Conservation (phyloP, 176 grass and related monocot genomes). For the Luzula sylvatica region DNA sequence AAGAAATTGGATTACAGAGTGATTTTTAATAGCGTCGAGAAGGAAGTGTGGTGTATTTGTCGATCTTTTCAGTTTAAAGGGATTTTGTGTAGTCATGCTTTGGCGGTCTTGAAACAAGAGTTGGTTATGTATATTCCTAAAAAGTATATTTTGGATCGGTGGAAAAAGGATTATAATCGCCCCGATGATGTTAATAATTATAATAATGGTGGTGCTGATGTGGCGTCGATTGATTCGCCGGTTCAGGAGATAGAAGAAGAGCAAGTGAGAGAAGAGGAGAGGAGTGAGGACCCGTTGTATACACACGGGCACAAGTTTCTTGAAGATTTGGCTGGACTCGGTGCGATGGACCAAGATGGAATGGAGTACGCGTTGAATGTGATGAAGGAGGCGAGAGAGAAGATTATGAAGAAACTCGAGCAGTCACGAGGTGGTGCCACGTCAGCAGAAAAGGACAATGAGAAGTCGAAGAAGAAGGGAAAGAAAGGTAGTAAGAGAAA, state of each 20-base stretch:
- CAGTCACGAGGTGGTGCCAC: constrained; percentile 54
- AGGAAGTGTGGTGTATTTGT: constrained; percentile 86
- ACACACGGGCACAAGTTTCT: constrained; percentile 69
- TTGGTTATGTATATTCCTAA: constrained; percentile 83
- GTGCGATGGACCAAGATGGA: constrained; percentile 61
- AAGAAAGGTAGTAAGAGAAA: constrained; percentile 21
- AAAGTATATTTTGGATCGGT: constrained; percentile 79
- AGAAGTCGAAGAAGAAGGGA: constrained; percentile 8
- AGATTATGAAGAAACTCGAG: constrained; percentile 58
- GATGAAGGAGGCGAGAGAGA: constrained; percentile 87
- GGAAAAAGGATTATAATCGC: constrained; percentile 93
- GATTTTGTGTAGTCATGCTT: constrained; percentile 88
- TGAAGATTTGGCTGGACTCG: constrained; percentile 78
- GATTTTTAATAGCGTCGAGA: constrained; percentile 60
- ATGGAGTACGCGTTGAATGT: constrained; percentile 74
- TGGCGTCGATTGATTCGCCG: constrained; percentile 20
- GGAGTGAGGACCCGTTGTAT: constrained; percentile 60
- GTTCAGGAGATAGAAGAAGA: constrained; percentile 7
- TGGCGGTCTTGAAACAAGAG: constrained; percentile 76
- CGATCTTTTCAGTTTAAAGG: constrained; percentile 89
- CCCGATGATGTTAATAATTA: constrained; percentile 33
- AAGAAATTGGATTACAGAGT: constrained; percentile 83
- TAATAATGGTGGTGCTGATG: constrained; percentile 15
- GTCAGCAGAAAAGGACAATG: constrained; percentile 14
- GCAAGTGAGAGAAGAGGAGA: constrained; percentile 17